A percentile compares a stretch with the other conserved stretches of the same genome.
These are phyloP conservation scores for Termitomyces sp. DNA, from an alignment of 768 basidiomycete genomes.

Conservation along the genomic window DNA sequence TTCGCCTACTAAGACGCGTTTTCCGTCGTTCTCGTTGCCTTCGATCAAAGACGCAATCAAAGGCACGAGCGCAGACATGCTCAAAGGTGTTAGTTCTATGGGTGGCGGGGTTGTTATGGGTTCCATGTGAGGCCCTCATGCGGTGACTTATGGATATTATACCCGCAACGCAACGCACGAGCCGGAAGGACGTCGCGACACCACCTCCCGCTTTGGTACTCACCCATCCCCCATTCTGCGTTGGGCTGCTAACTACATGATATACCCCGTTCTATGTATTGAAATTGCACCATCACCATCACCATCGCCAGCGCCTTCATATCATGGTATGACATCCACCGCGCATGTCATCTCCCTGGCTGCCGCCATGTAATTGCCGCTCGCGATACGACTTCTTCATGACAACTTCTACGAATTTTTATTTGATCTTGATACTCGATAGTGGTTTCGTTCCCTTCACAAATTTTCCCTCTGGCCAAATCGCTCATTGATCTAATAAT, in stretches of 20 bases:
- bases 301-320: too few species aligned
- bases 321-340: background rate
- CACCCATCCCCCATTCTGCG: background rate
- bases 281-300: background rate
- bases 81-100: slow-evolving; percentile 15
- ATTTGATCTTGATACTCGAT: background rate
- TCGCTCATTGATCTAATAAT: background rate
- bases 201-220: background rate
- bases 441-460: background rate
- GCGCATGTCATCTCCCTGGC: background rate
- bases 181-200: background rate
- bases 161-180: background rate
- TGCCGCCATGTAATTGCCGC: background rate
- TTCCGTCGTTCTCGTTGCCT: slow-evolving; percentile 13
- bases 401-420: background rate
- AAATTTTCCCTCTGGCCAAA: background rate
- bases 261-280: background rate
- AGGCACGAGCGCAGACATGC: slow-evolving; percentile 13
- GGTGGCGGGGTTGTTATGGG: slow-evolving; percentile 9
- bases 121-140: background rate
- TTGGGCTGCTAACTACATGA: background rate
- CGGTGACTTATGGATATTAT: background rate
- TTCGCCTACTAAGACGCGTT: slow-evolving; percentile 6
- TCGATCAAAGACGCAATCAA: slow-evolving; percentile 14
- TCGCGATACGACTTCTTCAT: background rate